Percentiles rank a stretch among this genome's conserved stretches.
Evolutionary conservation across 176 grass and related monocot species (phyloP).

Genomic region (Triticum turgidum): DNA sequence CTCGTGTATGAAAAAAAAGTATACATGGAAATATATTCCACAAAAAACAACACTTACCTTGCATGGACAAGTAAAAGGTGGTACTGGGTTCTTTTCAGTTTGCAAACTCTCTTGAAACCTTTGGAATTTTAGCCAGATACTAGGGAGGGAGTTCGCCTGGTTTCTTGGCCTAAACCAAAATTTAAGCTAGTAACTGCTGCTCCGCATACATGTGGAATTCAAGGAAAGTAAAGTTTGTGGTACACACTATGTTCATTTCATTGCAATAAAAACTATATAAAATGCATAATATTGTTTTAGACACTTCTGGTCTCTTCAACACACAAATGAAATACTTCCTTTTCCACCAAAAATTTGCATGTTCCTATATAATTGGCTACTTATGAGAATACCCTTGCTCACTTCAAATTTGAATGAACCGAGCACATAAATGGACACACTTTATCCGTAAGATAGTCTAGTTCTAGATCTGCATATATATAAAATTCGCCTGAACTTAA

Average conservation of each 20-base stretch:
- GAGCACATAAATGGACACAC: background rate
- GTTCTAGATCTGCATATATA: background rate
- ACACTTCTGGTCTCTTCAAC: background rate
- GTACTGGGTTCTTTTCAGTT: background rate
- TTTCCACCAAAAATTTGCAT: background rate
- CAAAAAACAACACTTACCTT: background rate
- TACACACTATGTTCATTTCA: background rate
- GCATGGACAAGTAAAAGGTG: background rate
- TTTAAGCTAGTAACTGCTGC: no score
- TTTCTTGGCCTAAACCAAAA: background rate
- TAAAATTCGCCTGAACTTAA: background rate
- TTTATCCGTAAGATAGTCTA: background rate
- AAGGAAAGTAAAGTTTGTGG: background rate
- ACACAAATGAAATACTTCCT: background rate
- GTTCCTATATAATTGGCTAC: background rate
- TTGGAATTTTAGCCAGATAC: background rate
- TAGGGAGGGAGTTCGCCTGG: background rate
- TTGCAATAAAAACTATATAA: background rate
- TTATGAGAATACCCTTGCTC: background rate
- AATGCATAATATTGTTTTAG: background rate
- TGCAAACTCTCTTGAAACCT: background rate
- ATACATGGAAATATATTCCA: background rate
- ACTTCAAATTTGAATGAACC: background rate
- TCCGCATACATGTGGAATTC: background rate
- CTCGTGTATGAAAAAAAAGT: background rate